Evolutionary conservation across 306 rosid species (phyloP).

Genomic region (Quercus glauca): DNA sequence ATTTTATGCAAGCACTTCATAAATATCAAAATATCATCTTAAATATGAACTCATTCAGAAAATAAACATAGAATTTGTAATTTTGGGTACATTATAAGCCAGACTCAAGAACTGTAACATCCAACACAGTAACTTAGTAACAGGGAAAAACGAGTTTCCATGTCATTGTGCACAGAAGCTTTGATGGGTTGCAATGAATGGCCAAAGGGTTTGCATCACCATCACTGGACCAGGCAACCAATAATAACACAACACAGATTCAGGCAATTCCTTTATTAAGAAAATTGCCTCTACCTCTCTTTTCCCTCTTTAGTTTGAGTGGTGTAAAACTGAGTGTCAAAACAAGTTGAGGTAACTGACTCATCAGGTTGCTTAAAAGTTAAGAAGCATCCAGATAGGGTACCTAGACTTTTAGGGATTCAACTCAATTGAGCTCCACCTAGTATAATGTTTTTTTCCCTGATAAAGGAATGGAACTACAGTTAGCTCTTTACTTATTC

Average conservation of each 20-base stretch:
- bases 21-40: not conserved
- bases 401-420: not conserved
- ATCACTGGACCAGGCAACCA: not conserved
- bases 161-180: not conserved
- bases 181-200: not conserved
- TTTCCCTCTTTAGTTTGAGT: constrained; percentile 7
- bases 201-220: not conserved
- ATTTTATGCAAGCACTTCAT: not conserved
- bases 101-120: not conserved
- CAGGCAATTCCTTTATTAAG: not conserved
- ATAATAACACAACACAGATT: not conserved
- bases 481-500: not conserved
- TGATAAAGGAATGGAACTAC: not conserved
- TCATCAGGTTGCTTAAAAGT: constrained; percentile 9
- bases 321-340: not conserved
- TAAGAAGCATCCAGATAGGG: not conserved
- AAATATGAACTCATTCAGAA: not conserved
- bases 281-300: not conserved
- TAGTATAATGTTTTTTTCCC: not conserved
- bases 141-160: not conserved
- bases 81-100: not conserved
- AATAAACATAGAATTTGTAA: not conserved
- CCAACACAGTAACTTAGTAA: not conserved
- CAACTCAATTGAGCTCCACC: not conserved
- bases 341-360: not conserved